Evolutionary conservation across 192 early-diverging fungal species (phyloP), one percentile per base, ranked within the genome.

Genomic region (Geranomyces michiganensis): DNA sequence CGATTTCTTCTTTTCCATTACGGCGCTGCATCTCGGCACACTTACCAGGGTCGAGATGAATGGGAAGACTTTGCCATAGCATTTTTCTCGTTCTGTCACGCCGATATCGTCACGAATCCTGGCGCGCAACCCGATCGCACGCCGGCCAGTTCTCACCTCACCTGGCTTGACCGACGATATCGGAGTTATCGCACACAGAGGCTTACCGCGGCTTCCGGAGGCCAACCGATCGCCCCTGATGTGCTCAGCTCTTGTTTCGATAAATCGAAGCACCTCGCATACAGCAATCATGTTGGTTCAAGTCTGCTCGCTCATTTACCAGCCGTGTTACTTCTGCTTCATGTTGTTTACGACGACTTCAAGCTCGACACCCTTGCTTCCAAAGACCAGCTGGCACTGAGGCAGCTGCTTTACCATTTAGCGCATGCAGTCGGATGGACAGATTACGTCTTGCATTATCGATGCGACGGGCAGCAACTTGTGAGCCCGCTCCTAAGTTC

Each of bases 261-360:
- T 15, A 15, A 17, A 31, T 69, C 56, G 12, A 69, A 26, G 29
- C 22, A 5, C 3, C 24, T 67, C 27, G 24, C 45, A 60, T 22
- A 49, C 13, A 22, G 24, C 0, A 48, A 24, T 15, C 43, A 67
- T 51, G 48, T 27, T 53, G 65, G 26, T 7, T 43, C 46, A 24
- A 67, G 27, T 32, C 56, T 46, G n/a, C 10, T 53, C 12, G 24
- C 27, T 13, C 29, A 22, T 10, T 41, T 41, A 10, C 36, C 36
- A 41, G 36, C 36, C 36, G 15, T 53, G 3, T 7, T 53, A 4
- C 3, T 53, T 53, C 63, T 79, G 0, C 61, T 89, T 3, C 87
- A 89, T 67, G 68, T 89, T 0, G 72, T 89, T 22, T 81, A 85
- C 62, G 86, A 88, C 33, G 83, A 89, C 68, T 45, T 86, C 19